A percentile compares a stretch with the other conserved stretches of the same genome.
phyloP scores from a whole-genome alignment of 495 filamentous ascomycete genomes.

The Lasiosphaeria ovina region DNA sequence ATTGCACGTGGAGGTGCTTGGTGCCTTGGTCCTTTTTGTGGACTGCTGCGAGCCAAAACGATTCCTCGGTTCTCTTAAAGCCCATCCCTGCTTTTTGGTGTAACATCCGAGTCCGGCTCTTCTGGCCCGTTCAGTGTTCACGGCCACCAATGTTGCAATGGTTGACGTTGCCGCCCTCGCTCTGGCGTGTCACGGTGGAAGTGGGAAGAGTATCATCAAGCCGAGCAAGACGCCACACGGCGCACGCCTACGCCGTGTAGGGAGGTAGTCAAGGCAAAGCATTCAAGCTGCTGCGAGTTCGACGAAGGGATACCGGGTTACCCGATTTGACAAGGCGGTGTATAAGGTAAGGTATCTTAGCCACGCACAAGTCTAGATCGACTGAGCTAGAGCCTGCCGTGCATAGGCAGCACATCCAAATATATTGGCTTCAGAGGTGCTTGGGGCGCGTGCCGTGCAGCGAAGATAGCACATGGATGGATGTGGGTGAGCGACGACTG shows the following conservation, averaged over 20 bases:
- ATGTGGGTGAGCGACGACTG: background rate
- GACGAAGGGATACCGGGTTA: background rate
- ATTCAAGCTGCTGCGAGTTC: background rate
- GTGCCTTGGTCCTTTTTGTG: conserved; percentile 9
- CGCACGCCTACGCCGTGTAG: background rate
- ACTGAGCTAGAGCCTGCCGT: background rate
- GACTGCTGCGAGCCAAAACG: background rate
- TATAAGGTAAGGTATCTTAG: too few species aligned
- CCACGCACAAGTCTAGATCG: background rate
- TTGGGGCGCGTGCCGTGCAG: conserved; percentile 2
- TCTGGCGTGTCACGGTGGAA: background rate
- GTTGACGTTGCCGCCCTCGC: conserved; percentile 1
- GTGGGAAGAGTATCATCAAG: background rate
- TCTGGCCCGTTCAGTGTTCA: background rate
- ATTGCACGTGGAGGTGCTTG: conserved; percentile 1
- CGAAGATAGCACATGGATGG: background rate
- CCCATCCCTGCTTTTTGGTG: conserved; percentile 19
- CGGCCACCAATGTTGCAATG: background rate
- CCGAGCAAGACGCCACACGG: background rate
- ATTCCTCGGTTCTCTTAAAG: background rate
- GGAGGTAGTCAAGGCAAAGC: too few species aligned
- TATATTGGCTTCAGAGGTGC: background rate
- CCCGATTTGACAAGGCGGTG: conserved; percentile 1
- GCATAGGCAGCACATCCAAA: conserved; percentile 1
- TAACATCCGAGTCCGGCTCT: conserved; percentile 15